phyloP scores from a whole-genome alignment of 495 filamentous ascomycete species.

The Saxophila tyrrhenica region DNA sequence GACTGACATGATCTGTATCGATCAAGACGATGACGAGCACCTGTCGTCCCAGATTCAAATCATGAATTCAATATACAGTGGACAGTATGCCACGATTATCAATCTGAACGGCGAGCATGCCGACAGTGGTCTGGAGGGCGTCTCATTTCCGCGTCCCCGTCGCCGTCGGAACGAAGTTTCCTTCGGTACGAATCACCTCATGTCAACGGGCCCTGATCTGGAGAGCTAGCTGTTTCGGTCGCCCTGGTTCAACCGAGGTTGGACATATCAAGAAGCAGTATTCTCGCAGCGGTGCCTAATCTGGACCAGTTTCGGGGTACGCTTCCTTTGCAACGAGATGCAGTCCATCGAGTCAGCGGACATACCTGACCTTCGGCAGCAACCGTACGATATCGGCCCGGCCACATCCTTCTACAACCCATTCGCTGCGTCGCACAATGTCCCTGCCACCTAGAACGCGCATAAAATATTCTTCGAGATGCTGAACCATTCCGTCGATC shows the following conservation, averaged over 20 bases:
- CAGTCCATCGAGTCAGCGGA: neutral
- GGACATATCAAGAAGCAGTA: neutral
- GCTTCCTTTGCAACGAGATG: neutral
- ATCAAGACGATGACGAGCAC: neutral
- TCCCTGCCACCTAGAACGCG: neutral
- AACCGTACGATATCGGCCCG: too few species aligned
- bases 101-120: neutral
- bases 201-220: neutral
- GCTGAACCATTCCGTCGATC: neutral
- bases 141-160: neutral
- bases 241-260: neutral
- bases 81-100: neutral
- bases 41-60: neutral
- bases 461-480: neutral
- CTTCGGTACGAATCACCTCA: neutral
- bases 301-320: neutral
- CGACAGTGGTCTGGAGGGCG: neutral
- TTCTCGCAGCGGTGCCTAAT: neutral
- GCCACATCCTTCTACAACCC: neutral
- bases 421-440: neutral
- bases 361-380: neutral
- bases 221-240: neutral
- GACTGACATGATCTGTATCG: slow-evolving; percentile 1
- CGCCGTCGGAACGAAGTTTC: neutral
- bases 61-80: neutral